Base-by-base conservation (phyloP, 768 basidiomycete species). In the Mycena latifolia region DNA sequence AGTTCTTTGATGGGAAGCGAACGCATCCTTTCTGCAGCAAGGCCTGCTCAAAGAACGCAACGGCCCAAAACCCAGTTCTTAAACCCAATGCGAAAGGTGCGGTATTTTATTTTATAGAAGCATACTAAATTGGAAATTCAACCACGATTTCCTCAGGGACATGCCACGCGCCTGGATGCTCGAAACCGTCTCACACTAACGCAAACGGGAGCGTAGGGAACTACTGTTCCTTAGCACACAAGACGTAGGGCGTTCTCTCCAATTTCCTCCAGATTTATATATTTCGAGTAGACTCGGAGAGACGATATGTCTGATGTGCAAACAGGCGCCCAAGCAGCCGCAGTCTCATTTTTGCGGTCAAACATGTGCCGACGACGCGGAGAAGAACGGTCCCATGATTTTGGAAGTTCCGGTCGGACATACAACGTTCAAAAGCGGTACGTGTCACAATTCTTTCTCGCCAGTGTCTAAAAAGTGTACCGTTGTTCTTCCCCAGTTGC, bases 361-460 rank as follows among this genome's bases (percentile, higher is more conserved):
- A 69, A 74, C 79, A 2, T 92, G 90, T 72, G 77, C 78, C 53
- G 84, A 86, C 25, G 82, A 85, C 66, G 88, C 83, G 3, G 86
- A 85, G 69, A 82, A 80, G 71, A 84, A 76, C 63, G 88, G 85
- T 0, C 88, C 89, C 3, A 79, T 81, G 69, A 72, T 92, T 51
- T 72, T 92, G 4, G 89, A 91, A 65, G 85, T 91, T 18, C 89
- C 86, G 28, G 75, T 74, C 27, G 83, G 80, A 12, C 89, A 92
- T 73, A 81, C 81, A 25, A 90, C 88, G 0, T 92, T 91, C 78
- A 86, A 82, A 74, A 89, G 85, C 61, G 90, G 90, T 91, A 69
- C 28, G 85, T 76, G 22, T 5, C 24, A 37, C 1, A 9, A 0
- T 39, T 25, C 6, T 22, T 22, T 56, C 58, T 29, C 6, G 33